A percentile compares a stretch with the other conserved stretches of the same genome.
Evolutionary conservation across 2,329 filamentous ascomycete species (phyloP).

Genomic region (Diaporthe aspalathi): DNA sequence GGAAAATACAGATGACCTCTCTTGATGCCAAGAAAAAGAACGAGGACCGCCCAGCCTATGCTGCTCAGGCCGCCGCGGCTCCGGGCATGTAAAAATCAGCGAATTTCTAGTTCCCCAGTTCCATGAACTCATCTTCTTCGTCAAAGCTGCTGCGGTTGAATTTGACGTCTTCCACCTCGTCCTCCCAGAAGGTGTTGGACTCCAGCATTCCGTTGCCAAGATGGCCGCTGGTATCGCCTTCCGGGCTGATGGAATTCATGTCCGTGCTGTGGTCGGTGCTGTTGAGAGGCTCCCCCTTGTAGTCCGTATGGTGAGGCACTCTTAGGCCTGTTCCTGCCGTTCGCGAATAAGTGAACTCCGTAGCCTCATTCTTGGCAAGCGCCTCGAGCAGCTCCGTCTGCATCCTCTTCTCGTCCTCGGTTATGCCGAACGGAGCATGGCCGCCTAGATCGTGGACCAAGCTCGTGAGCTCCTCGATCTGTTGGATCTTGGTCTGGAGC

Average conservation of each 20-base stretch:
- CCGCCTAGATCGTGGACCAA: conserved; percentile 78
- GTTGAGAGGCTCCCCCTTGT: conserved; percentile 81
- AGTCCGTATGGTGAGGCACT: conserved; percentile 93
- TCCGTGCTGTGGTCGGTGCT: conserved; percentile 51
- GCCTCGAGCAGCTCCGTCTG: conserved; percentile 91
- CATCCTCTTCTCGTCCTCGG: conserved; percentile 96
- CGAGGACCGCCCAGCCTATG: not conserved
- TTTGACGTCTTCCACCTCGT: conserved; percentile 65
- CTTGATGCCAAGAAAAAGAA: conserved; percentile 2
- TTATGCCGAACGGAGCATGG: conserved; percentile 82
- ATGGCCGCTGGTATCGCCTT: conserved; percentile 38
- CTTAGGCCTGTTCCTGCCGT: conserved; percentile 85
- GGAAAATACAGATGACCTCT: conserved; percentile 13
- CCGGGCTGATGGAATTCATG: conserved; percentile 65
- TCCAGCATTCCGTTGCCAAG: conserved; percentile 40
- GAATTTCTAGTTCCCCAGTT: conserved; percentile 59
- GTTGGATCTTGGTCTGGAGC: conserved; percentile 86
- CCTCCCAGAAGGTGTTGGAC: conserved; percentile 37
- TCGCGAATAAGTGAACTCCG: conserved; percentile 86
- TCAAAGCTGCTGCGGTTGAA: conserved; percentile 68
- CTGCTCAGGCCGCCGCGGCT: not conserved
- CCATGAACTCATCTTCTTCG: conserved; percentile 96
- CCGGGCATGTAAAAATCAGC: not conserved
- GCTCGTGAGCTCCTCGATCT: conserved; percentile 87
- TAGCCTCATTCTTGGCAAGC: conserved; percentile 80